A percentile compares a stretch with the other conserved stretches of the same genome.
phyloP scores from a whole-genome alignment of 1,139 yeast species.

The Chernovozyma sophiae-reginae region DNA sequence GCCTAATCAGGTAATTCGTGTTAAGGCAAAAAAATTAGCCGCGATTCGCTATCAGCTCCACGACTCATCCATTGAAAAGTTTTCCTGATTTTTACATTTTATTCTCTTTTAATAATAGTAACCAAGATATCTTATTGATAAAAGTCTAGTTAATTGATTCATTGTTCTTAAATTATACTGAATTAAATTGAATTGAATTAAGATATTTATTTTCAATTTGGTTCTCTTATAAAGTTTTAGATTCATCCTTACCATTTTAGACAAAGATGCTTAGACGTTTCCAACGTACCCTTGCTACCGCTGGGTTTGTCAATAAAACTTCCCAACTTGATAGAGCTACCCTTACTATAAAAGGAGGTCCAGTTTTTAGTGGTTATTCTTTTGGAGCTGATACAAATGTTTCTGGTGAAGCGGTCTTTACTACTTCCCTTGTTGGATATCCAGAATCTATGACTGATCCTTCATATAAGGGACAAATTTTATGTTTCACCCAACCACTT shows the following conservation, averaged over 20 bases:
- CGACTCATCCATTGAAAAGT: slow-evolving; percentile 4
- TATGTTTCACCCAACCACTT: slow-evolving; percentile 94
- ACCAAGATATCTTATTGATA: neutral
- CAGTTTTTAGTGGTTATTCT: slow-evolving; percentile 86
- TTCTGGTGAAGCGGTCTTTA: slow-evolving; percentile 96
- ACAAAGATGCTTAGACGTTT: slow-evolving; percentile 12
- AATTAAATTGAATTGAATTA: neutral
- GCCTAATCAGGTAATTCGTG: slow-evolving; percentile 30
- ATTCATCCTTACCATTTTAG: neutral
- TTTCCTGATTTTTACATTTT: no score
- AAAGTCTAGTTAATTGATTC: neutral
- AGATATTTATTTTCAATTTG: neutral
- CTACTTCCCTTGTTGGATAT: slow-evolving; percentile 95
- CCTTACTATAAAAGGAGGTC: slow-evolving; percentile 87
- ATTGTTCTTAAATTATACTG: slow-evolving; percentile 1
- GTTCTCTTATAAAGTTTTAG: neutral
- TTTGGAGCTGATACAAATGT: slow-evolving; percentile 91
- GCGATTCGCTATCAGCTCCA: slow-evolving; percentile 36
- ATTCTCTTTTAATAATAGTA: neutral
- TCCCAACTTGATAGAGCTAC: slow-evolving; percentile 74
- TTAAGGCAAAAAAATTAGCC: slow-evolving; percentile 23
- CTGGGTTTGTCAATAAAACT: slow-evolving; percentile 32
- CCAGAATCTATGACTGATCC: slow-evolving; percentile 99
- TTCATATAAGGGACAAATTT: slow-evolving; percentile 90
- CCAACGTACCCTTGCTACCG: slow-evolving; percentile 34